Evolutionary conservation across 2,329 filamentous ascomycete species (phyloP).

Genomic region (Apiospora pterosperma): DNA sequence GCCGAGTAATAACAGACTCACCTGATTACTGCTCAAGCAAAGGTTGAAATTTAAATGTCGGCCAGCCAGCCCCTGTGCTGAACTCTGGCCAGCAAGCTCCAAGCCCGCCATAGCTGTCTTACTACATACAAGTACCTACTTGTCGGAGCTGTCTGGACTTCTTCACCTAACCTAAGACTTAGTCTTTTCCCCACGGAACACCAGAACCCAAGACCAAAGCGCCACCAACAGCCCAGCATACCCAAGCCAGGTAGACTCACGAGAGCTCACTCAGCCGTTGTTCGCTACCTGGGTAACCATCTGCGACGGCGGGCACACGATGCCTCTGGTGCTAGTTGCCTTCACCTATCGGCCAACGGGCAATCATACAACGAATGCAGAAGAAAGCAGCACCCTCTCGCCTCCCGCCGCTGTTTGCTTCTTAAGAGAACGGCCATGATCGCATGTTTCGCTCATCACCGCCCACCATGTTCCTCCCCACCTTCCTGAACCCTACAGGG

Average conservation of each 20-base stretch:
- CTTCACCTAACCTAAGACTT: not conserved
- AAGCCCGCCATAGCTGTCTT: not conserved
- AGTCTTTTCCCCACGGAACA: constrained; percentile 1
- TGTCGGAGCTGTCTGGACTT: not conserved
- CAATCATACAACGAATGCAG: constrained; percentile 25
- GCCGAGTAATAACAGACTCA: not conserved
- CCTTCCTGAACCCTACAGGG: not conserved
- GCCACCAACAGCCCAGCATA: not conserved
- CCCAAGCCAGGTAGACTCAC: no score
- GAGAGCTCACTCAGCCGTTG: not conserved
- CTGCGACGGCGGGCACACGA: not conserved
- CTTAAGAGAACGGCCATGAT: constrained; percentile 54
- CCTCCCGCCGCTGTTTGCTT: constrained; percentile 37
- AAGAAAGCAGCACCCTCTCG: constrained; percentile 66
- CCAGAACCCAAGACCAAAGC: not conserved
- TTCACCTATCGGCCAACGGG: not conserved
- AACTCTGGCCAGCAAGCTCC: not conserved
- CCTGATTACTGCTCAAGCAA: not conserved
- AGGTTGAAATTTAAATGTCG: not conserved
- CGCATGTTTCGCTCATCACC: constrained; percentile 58
- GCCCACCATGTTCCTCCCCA: constrained; percentile 34
- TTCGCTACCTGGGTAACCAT: not conserved
- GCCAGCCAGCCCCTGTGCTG: not conserved
- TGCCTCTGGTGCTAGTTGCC: not conserved
- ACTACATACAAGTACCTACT: no score